Conservation (phyloP, 805 yeast genomes). For the Sungouiella thailandica region DNA sequence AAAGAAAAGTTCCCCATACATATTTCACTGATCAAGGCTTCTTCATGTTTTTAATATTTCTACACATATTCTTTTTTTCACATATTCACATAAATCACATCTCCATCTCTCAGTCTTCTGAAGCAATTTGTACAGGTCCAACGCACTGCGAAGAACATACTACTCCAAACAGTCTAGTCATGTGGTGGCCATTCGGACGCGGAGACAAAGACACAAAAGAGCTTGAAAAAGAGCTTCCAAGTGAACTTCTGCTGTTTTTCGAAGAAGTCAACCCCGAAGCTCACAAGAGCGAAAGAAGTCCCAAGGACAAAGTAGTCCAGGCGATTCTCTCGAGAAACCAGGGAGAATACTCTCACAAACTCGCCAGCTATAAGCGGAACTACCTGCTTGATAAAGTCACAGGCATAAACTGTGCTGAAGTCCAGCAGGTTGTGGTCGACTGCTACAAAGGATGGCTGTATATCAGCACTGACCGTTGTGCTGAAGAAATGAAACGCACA, state of each 20-base stretch:
- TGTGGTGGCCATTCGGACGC: slow-evolving; percentile 28
- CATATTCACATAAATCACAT: no score
- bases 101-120: no score
- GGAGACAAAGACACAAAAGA: slow-evolving; percentile 21
- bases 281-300: slow-evolving; percentile 15
- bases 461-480: slow-evolving; percentile 25
- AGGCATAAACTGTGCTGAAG: slow-evolving; percentile 36
- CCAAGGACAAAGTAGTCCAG: slow-evolving; percentile 24
- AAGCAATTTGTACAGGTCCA: no score
- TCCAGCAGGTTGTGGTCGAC: slow-evolving; percentile 31
- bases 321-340: slow-evolving; percentile 17
- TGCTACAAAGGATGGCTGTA: slow-evolving; percentile 32
- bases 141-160: no score
- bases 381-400: slow-evolving; percentile 23
- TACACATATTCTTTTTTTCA: no score
- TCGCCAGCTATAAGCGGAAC: slow-evolving; percentile 26
- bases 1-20: no score
- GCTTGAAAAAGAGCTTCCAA: slow-evolving; percentile 30
- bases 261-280: slow-evolving; percentile 25
- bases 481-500: slow-evolving; percentile 22
- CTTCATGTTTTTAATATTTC: no score
- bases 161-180: no score
- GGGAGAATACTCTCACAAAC: slow-evolving; percentile 19
- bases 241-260: slow-evolving; percentile 28
- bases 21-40: no score